Base-by-base conservation (phyloP, 805 yeast genomes). In the Zygoascus flipseniorum region DNA sequence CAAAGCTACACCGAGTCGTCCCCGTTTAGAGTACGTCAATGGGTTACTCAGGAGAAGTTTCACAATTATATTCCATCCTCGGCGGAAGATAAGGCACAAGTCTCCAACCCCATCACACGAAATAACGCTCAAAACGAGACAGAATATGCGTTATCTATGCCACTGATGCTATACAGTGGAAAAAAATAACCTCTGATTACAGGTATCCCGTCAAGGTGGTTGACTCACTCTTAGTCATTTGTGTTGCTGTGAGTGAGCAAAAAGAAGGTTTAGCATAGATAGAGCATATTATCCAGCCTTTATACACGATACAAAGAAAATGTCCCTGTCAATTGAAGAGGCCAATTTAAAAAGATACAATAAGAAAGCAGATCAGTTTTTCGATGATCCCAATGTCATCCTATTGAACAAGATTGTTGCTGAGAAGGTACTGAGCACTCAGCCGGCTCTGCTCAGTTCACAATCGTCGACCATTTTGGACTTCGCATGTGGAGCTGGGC, bases 401-500 rank as follows among this genome's bases (percentile, higher is more conserved):
- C 20, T 43, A 13, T 44, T 53, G 14, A 13, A 48, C 19, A 37
- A 42, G 31, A 37, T 54, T n/a, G 47, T 56, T 14, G 57, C 54
- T 2, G 43, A 39, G 14, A 50, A 50, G 46, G 39, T 56, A 11
- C 49, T 54, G 14, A 31, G 35, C 37, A 32, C 43, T 31, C 26
- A 43, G 4, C 46, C 46, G 5, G 52, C 37, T 13, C 11, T 43
- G 26, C 57, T 60, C 60, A 47, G 53, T 49, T 49, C 52, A 8
- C 54, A 57, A 10, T 32, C 55, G 2, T 56, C 61, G n/a, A 42
- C 45, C 23, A 60, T 62, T 1, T 56, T 62, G 10, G 66, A 62
- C 41, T 62, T 62, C 52, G 66, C 60, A 5, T 60, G 66, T 41
- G 66, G 66, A 1, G 54, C 61, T 1, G 66, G 66, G 10, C 47